phyloP scores from a whole-genome alignment of 2,329 filamentous ascomycete genomes.

The Aspergillus brasiliensis region DNA sequence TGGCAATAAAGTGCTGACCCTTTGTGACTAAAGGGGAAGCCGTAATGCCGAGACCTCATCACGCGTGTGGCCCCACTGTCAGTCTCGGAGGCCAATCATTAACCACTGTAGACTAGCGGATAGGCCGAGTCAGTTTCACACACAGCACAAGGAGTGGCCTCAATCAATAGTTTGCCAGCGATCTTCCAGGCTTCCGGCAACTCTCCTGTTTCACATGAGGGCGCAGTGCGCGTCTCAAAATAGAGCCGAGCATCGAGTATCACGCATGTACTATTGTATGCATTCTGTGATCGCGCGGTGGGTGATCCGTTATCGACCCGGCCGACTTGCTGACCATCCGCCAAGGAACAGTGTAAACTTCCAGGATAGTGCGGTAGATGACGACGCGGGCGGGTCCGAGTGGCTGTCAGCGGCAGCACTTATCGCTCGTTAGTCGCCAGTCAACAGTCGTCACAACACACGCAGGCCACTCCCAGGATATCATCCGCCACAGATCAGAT shows the following conservation, averaged over 20 bases:
- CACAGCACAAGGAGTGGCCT: not conserved
- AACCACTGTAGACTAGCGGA: not conserved
- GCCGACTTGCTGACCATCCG: not conserved
- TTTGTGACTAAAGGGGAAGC: not conserved
- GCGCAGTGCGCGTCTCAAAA: not conserved
- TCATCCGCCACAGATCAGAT: slow-evolving; percentile 3
- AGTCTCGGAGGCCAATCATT: not conserved
- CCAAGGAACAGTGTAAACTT: not conserved
- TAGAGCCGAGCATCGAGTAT: not conserved
- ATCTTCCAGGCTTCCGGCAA: not conserved
- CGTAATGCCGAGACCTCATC: not conserved
- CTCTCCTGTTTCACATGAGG: not conserved
- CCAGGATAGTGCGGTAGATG: not conserved
- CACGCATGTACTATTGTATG: not conserved
- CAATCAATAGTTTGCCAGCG: not conserved
- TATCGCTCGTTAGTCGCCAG: not conserved
- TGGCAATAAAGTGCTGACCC: not conserved
- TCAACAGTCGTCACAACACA: not conserved
- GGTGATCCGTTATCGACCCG: not conserved
- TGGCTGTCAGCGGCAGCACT: not conserved
- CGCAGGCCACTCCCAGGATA: not conserved
- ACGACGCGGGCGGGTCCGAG: slow-evolving; percentile 6
- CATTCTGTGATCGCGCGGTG: not conserved
- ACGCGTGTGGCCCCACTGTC: not conserved
- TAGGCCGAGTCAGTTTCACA: not conserved